phyloP scores from a whole-genome alignment of 2,329 filamentous ascomycete genomes.

The Arthroderma uncinatum region DNA sequence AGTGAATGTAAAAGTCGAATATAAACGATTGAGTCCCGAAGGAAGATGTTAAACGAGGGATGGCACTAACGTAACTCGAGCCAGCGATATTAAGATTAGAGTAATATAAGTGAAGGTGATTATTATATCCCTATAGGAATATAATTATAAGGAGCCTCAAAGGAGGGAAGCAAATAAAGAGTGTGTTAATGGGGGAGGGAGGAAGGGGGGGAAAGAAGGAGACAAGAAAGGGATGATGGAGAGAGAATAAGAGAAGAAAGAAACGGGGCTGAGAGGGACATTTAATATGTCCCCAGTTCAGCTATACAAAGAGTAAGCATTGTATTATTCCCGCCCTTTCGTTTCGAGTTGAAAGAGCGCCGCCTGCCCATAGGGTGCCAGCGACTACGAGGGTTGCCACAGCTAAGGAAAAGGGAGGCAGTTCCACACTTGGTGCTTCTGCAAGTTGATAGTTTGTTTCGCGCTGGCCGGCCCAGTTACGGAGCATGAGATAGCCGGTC shows the following conservation, averaged over 20 bases:
- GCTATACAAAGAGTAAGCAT: background rate
- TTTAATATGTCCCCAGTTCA: background rate
- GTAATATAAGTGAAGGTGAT: background rate
- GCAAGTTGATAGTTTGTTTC: background rate
- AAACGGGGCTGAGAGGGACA: background rate
- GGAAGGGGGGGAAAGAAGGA: background rate
- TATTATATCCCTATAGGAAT: background rate
- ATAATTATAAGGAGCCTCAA: background rate
- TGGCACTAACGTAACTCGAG: constrained; percentile 12
- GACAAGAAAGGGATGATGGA: constrained; percentile 2
- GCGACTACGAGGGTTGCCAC: background rate
- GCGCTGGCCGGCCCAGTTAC: background rate
- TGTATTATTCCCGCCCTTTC: background rate
- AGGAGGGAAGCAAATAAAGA: background rate
- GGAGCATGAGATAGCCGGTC: background rate
- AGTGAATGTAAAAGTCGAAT: background rate
- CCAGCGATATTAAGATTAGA: constrained; percentile 13
- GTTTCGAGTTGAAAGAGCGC: background rate
- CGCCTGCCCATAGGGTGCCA: background rate
- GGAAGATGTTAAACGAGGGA: background rate
- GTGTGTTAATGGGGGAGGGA: background rate
- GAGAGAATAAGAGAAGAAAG: background rate
- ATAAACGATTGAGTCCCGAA: background rate
- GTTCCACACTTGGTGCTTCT: background rate
- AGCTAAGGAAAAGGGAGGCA: background rate